Percentiles rank a stretch among this genome's conserved stretches.
Evolutionary conservation across 495 filamentous ascomycete species (phyloP).

Genomic region (Hyaloscypha variabilis): DNA sequence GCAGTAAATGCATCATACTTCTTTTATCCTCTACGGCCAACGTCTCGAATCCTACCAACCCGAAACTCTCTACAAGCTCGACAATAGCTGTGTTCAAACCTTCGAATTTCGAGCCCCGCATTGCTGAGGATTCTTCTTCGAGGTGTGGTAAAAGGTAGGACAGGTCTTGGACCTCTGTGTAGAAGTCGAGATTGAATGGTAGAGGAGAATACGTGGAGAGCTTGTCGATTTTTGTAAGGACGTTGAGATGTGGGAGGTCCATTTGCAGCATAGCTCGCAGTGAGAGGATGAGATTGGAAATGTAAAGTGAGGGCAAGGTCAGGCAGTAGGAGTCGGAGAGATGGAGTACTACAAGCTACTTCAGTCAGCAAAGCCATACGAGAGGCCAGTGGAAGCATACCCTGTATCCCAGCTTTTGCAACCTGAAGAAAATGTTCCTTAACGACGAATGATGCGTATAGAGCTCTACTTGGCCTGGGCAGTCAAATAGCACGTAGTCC

Average conservation of each 20-base stretch:
- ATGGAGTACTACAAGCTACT: conserved; percentile 84
- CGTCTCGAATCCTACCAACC: conserved; percentile 88
- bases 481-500: conserved; percentile 95
- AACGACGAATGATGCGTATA: conserved; percentile 93
- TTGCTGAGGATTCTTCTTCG: conserved; percentile 53
- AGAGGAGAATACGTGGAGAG: conserved; percentile 74
- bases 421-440: conserved; percentile 83
- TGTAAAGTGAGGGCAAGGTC: conserved; percentile 89
- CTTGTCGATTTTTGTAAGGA: conserved; percentile 97
- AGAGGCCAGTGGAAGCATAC: conserved; percentile 51
- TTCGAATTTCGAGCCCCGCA: conserved; percentile 73
- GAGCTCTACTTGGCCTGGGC: conserved; percentile 94
- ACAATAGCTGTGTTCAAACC: conserved; percentile 85
- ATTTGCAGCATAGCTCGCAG: conserved; percentile 97
- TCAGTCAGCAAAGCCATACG: conserved; percentile 22
- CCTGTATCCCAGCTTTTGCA: conserved; percentile 92
- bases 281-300: conserved; percentile 88
- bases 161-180: conserved; percentile 97
- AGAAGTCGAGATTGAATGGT: conserved; percentile 93
- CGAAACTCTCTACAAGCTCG: conserved; percentile 84
- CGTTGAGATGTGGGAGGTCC: conserved; percentile 92
- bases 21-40: conserved; percentile 94
- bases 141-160: conserved; percentile 80
- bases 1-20: conserved; percentile 89
- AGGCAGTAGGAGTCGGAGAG: conserved; percentile 91